These are phyloP conservation scores for Beta macrorhiza DNA, from an alignment of 179 eudicot genomes.

Conservation along the genomic window DNA sequence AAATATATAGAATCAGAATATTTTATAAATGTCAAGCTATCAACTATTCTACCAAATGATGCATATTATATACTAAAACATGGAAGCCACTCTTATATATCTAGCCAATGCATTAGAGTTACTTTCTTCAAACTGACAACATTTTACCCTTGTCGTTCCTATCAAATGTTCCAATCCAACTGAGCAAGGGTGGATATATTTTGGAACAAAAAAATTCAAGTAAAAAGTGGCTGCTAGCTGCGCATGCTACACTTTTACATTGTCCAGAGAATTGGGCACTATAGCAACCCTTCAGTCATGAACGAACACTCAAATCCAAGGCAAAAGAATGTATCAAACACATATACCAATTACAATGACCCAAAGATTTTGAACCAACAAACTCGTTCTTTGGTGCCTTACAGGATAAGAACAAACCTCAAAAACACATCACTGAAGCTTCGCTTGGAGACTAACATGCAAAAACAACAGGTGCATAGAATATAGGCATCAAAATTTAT, in stretches of 20 bases:
- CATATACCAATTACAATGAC: neutral
- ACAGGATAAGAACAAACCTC: neutral
- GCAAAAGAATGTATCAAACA: neutral
- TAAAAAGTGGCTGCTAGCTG: neutral
- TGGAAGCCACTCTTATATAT: neutral
- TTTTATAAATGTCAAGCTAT: neutral
- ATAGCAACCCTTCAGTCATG: neutral
- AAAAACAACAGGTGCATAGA: neutral
- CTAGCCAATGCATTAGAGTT: neutral
- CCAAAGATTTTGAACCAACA: neutral
- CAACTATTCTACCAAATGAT: neutral
- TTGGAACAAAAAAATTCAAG: neutral
- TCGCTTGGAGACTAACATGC: neutral
- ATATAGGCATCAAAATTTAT: neutral
- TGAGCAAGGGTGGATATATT: neutral
- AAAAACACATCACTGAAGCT: neutral
- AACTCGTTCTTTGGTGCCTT: neutral
- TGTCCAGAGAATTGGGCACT: neutral
- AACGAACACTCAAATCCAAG: neutral
- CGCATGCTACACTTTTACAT: neutral
- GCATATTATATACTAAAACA: neutral
- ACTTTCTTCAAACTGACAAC: neutral
- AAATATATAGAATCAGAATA: neutral
- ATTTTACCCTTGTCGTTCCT: neutral
- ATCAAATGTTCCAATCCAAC: neutral